A percentile compares a stretch with the other conserved stretches of the same genome.
Evolutionary conservation across 2,329 filamentous ascomycete species (phyloP).

Genomic region (Alternaria consortialis): DNA sequence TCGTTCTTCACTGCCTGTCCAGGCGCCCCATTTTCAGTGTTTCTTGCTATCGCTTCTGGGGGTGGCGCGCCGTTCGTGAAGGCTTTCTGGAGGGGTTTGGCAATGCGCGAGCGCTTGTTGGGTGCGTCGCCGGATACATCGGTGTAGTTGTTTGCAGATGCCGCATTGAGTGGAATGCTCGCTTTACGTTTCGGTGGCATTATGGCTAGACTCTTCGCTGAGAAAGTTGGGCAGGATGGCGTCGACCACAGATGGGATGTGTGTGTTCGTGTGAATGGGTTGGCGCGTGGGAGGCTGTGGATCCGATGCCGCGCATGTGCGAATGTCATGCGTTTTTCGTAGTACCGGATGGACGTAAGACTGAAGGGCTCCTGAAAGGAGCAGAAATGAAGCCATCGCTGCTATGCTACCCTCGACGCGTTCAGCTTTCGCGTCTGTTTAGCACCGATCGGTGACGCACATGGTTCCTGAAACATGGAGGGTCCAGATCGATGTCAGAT

Average conservation of each 20-base stretch:
- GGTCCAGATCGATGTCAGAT: constrained; percentile 33
- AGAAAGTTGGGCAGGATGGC: neutral
- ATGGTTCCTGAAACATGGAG: constrained; percentile 35
- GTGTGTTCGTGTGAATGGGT: neutral
- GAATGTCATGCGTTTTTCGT: neutral
- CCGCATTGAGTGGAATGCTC: constrained; percentile 44
- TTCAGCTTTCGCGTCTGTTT: constrained; percentile 20
- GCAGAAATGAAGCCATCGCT: neutral
- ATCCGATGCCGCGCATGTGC: neutral
- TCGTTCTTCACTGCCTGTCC: constrained; percentile 20
- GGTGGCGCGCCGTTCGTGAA: constrained; percentile 25
- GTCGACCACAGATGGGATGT: neutral
- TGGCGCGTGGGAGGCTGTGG: neutral
- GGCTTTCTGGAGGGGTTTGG: constrained; percentile 40
- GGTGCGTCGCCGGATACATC: constrained; percentile 43
- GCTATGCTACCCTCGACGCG: constrained; percentile 16
- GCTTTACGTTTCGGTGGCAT: constrained; percentile 35
- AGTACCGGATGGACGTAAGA: neutral
- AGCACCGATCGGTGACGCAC: constrained; percentile 42
- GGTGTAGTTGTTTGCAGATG: constrained; percentile 45
- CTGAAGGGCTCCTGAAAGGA: neutral
- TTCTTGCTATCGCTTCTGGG: constrained; percentile 18
- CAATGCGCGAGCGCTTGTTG: constrained; percentile 50
- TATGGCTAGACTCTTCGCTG: neutral
- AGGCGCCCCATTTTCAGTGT: constrained; percentile 28